Base-by-base conservation (phyloP, 2,329 filamentous ascomycete species). In the Trichoderma aggressivum region DNA sequence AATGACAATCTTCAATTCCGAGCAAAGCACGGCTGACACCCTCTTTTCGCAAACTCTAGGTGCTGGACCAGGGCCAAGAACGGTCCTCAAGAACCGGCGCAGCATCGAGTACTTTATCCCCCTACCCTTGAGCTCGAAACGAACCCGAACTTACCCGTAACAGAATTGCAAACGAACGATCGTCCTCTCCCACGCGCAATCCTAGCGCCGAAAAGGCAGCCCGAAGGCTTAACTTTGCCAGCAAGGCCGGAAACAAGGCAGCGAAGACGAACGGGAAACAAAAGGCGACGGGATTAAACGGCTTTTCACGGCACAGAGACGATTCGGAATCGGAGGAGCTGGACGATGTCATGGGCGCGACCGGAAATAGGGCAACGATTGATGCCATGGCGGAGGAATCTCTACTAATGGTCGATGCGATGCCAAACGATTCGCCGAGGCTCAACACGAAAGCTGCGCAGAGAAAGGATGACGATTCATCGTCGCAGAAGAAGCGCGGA, bases 81-180 rank as follows among this genome's bases (percentile, higher is more conserved):
- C 87, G 3, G 78, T 87, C 36, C 82, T 88, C 65, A 86, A 84
- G 74, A 84, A 79, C 75, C 88, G 79, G 81, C 85, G 81, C 80
- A 84, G 75, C 81, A 81, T 78, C 80, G 86, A 84, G 60, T 79
- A 82, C 21, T 81, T 87, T 75, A 74, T 86, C 11, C 84, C 85
- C 53, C 84, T 85, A 84, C 85, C 50, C 82, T 82, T 82, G 59
- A 80, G 83, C 71, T 92, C 86, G 88, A 73, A 86, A 86, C 70
- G 89, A 89, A 75, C 88, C 87, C 5, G 86, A 86, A 61, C 79
- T 90, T 67, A 69, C 66, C 56, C 21, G 30, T 28, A 11, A 12
- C 11, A 69, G 66, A 39, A 69, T 53, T 69, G 56, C 56, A 32
- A 39, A 32, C 28, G 86, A 84, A 34, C 87, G 84, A 58, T 82